Percentiles rank a stretch among this genome's conserved stretches.
Conservation (phyloP, 2,329 filamentous ascomycete species). For the Neurospora sp. region DNA sequence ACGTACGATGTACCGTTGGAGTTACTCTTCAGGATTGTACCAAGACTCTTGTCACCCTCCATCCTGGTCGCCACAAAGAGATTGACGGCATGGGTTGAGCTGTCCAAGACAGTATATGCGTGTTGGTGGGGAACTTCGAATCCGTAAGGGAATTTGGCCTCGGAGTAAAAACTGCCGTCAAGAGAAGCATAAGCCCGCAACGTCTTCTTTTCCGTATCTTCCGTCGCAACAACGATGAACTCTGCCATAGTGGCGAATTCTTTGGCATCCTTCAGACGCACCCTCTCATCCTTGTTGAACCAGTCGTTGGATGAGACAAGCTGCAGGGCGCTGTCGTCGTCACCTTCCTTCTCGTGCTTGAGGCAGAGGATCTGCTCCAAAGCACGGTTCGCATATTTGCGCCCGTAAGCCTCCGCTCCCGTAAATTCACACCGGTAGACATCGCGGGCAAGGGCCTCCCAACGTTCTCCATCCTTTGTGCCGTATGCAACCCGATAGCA, state of each 20-base stretch:
- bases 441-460: constrained; percentile 65
- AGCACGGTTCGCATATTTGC: constrained; percentile 33
- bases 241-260: constrained; percentile 93
- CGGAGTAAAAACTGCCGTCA: constrained; percentile 73
- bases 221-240: constrained; percentile 82
- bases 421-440: constrained; percentile 84
- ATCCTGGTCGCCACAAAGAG: constrained; percentile 79
- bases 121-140: constrained; percentile 70
- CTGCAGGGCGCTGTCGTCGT: constrained; percentile 52
- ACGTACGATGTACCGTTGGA: constrained; percentile 96
- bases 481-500: constrained; percentile 70
- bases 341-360: constrained; percentile 54
- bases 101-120: constrained; percentile 89
- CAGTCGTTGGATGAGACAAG: constrained; percentile 73
- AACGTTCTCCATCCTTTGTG: constrained; percentile 69
- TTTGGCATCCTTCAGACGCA: constrained; percentile 61
- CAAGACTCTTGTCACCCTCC: constrained; percentile 56
- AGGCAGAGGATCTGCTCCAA: constrained; percentile 51
- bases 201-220: constrained; percentile 56
- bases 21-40: constrained; percentile 93
- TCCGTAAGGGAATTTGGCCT: constrained; percentile 77
- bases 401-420: constrained; percentile 43
- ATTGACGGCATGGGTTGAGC: constrained; percentile 89
- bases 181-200: constrained; percentile 75
- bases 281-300: constrained; percentile 51